These are phyloP conservation scores for Cudoniella acicularis DNA, from an alignment of 495 filamentous ascomycete genomes.

Conservation along the genomic window DNA sequence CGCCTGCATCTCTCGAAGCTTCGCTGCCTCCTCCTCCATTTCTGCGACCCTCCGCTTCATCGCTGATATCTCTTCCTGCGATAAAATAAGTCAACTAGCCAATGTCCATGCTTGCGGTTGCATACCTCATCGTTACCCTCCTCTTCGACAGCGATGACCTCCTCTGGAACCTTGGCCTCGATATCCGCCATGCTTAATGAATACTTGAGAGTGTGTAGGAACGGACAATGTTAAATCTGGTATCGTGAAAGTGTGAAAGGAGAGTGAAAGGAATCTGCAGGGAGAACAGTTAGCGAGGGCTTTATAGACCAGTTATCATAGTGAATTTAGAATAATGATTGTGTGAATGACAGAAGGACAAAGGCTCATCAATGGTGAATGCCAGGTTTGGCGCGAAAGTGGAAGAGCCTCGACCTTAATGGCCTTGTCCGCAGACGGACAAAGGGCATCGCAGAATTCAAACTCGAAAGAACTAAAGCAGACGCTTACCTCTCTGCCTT, in stretches of 20 bases:
- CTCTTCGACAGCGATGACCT: constrained; percentile 16
- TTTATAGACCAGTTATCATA: not conserved
- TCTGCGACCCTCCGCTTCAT: constrained; percentile 98
- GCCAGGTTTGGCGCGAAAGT: not conserved
- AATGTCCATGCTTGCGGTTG: not conserved
- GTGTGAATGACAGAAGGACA: not conserved
- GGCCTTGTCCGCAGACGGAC: not conserved
- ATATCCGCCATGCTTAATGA: constrained; percentile 21
- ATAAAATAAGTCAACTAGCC: not conserved
- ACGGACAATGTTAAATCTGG: not conserved
- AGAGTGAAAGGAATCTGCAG: not conserved
- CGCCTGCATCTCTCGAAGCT: constrained; percentile 95
- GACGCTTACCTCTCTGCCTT: not conserved
- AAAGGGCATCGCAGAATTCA: not conserved
- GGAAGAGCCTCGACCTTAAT: not conserved
- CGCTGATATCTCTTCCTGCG: constrained; percentile 86
- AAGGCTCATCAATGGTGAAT: too few species aligned
- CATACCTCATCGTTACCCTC: constrained; percentile 28
- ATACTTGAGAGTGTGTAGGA: not conserved
- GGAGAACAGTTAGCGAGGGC: not conserved
- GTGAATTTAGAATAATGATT: not conserved
- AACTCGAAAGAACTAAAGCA: not conserved
- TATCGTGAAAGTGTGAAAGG: not conserved
- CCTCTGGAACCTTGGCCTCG: constrained; percentile 20
- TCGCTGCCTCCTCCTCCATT: constrained; percentile 98